These are phyloP conservation scores for Magnusiomyces sp. DNA, from an alignment of 1,139 yeast genomes.

Conservation along the genomic window DNA sequence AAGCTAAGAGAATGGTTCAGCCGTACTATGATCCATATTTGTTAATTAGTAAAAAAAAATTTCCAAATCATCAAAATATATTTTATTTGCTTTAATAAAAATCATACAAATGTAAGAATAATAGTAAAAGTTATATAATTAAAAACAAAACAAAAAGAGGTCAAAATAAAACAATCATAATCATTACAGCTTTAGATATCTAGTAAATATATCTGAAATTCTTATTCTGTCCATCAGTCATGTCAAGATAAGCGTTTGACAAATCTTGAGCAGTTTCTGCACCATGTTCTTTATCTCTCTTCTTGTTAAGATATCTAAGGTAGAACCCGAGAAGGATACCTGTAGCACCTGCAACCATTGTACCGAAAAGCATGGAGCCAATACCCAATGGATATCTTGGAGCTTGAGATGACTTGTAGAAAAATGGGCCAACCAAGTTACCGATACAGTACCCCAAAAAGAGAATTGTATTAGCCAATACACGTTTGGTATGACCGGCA, in stretches of 20 bases:
- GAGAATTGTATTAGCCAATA: slow-evolving; percentile 36
- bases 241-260: slow-evolving; percentile 43
- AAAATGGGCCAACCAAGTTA: slow-evolving; percentile 48
- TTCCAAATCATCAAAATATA: no score
- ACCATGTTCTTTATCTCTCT: slow-evolving; percentile 17
- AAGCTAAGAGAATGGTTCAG: no score
- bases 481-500: slow-evolving; percentile 50
- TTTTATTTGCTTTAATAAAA: no score
- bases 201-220: slow-evolving; percentile 43
- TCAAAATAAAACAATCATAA: slow-evolving; percentile 28
- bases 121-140: background rate
- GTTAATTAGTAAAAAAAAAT: no score
- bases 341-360: slow-evolving; percentile 25
- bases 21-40: no score
- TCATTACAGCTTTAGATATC: slow-evolving; percentile 27
- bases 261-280: slow-evolving; percentile 19
- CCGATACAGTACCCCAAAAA: slow-evolving; percentile 50
- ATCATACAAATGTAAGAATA: background rate
- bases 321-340: slow-evolving; percentile 28
- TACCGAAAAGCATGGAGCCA: slow-evolving; percentile 34
- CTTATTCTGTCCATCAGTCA: slow-evolving; percentile 56
- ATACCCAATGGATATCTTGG: slow-evolving; percentile 44
- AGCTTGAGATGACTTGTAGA: slow-evolving; percentile 41
- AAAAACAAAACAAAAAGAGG: background rate
- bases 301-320: slow-evolving; percentile 28